Percentiles rank a stretch among this genome's conserved stretches.
phyloP scores from a whole-genome alignment of 1,284 basidiomycete genomes.

The Ganoderma boninense region DNA sequence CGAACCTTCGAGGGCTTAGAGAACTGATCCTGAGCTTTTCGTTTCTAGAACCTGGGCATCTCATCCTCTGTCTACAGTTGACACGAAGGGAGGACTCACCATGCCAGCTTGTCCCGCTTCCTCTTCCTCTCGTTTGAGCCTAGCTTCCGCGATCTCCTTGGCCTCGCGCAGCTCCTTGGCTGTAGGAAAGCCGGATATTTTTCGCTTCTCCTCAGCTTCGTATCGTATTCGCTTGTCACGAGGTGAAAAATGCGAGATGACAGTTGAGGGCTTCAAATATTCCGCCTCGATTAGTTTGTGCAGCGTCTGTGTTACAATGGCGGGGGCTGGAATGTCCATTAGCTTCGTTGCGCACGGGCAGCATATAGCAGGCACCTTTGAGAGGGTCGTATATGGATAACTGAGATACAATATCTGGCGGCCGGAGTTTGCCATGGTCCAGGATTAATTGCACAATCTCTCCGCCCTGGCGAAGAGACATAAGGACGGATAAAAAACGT shows the following conservation, averaged over 20 bases:
- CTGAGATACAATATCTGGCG: constrained; percentile 72
- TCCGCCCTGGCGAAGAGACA: constrained; percentile 58
- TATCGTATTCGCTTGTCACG: constrained; percentile 79
- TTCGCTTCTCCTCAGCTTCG: constrained; percentile 76
- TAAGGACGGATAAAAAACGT: neutral
- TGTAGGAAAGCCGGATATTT: constrained; percentile 76
- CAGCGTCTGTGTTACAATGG: constrained; percentile 64
- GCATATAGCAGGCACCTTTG: constrained; percentile 56
- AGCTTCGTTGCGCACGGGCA: neutral
- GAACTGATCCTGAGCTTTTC: constrained; percentile 60
- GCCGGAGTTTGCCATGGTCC: constrained; percentile 87
- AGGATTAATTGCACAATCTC: constrained; percentile 81
- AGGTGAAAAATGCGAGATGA: constrained; percentile 77
- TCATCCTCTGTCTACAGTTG: constrained; percentile 18
- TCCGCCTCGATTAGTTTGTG: constrained; percentile 69
- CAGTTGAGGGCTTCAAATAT: constrained; percentile 79
- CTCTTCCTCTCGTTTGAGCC: constrained; percentile 73
- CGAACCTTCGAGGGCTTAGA: constrained; percentile 61
- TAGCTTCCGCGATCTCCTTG: constrained; percentile 67
- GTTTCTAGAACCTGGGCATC: constrained; percentile 56
- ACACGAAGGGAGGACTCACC: constrained; percentile 52
- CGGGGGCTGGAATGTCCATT: constrained; percentile 48
- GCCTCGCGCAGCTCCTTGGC: constrained; percentile 77
- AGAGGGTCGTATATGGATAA: constrained; percentile 58
- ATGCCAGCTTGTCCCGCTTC: constrained; percentile 76